Evolutionary conservation across 2,329 filamentous ascomycete genomes (phyloP).

Genomic region (Paecilomyces sp.): DNA sequence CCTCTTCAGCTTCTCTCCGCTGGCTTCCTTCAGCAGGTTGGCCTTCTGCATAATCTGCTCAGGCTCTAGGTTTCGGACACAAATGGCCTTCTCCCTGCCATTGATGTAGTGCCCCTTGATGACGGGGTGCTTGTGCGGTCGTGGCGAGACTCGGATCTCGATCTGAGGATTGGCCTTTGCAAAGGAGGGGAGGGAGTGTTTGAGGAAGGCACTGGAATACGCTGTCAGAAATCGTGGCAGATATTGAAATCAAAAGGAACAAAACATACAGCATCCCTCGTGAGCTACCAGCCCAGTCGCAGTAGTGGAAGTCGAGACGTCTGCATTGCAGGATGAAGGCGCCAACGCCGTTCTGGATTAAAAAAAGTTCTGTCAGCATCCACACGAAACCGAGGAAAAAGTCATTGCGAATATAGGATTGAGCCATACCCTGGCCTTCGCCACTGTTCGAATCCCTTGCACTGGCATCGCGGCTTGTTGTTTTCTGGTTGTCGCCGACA

Average conservation of each 20-base stretch:
- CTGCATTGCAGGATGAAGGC: slow-evolving; percentile 97
- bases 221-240: background rate
- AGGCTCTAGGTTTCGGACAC: slow-evolving; percentile 77
- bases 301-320: slow-evolving; percentile 92
- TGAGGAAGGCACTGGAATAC: slow-evolving; percentile 65
- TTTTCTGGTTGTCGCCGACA: slow-evolving; percentile 2
- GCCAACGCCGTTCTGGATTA: slow-evolving; percentile 78
- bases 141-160: slow-evolving; percentile 85
- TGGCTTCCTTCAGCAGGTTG: slow-evolving; percentile 40
- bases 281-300: slow-evolving; percentile 91
- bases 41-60: slow-evolving; percentile 75
- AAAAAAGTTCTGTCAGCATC: slow-evolving; percentile 6
- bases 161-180: slow-evolving; percentile 75
- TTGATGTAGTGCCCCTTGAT: slow-evolving; percentile 91
- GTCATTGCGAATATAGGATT: background rate
- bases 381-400: background rate
- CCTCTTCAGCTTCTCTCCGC: slow-evolving; percentile 43
- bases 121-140: slow-evolving; percentile 82
- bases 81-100: slow-evolving; percentile 75
- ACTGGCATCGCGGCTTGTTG: slow-evolving; percentile 32
- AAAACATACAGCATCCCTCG: slow-evolving; percentile 78
- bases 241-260: background rate
- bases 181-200: slow-evolving; percentile 67
- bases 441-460: slow-evolving; percentile 45
- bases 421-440: slow-evolving; percentile 48